Evolutionary conservation across 208 protist species (phyloP).

Genomic region (Trypanosoma platydactyli): DNA sequence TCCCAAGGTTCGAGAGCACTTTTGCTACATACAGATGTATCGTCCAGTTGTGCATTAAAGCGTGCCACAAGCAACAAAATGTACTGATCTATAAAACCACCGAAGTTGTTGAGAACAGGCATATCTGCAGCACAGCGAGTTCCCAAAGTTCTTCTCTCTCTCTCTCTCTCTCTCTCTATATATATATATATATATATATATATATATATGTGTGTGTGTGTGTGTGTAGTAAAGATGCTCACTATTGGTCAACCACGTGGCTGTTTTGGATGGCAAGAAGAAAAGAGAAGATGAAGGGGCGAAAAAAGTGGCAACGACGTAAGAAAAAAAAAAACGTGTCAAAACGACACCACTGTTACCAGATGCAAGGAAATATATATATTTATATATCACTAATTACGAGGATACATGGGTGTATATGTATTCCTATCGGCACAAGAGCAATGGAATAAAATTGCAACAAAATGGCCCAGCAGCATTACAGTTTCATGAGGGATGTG

Average conservation of each 20-base stretch:
- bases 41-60: conserved; percentile 58
- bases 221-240: not conserved
- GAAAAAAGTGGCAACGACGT: not conserved
- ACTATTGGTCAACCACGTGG: too few relatives aligned
- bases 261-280: too few relatives aligned
- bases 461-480: not conserved
- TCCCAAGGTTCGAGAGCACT: conserved; percentile 39
- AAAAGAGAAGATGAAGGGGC: not conserved
- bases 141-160: not conserved
- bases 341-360: conserved; percentile 1
- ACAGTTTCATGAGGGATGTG: too few relatives aligned
- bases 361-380: too few relatives aligned
- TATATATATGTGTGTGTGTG: not conserved
- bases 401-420: not conserved
- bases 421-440: conserved; percentile 7
- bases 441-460: not conserved
- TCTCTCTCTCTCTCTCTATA: not conserved
- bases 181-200: not conserved
- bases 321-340: not conserved
- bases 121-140: not conserved
- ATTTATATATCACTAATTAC: conserved; percentile 25
- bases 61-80: conserved; percentile 82
- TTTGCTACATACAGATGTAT: not conserved
- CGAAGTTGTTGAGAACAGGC: conserved; percentile 35
- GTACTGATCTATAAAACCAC: conserved; percentile 81